Conservation (phyloP, 192 early-diverging fungal species). For the Chytriomyces hyalinus region DNA sequence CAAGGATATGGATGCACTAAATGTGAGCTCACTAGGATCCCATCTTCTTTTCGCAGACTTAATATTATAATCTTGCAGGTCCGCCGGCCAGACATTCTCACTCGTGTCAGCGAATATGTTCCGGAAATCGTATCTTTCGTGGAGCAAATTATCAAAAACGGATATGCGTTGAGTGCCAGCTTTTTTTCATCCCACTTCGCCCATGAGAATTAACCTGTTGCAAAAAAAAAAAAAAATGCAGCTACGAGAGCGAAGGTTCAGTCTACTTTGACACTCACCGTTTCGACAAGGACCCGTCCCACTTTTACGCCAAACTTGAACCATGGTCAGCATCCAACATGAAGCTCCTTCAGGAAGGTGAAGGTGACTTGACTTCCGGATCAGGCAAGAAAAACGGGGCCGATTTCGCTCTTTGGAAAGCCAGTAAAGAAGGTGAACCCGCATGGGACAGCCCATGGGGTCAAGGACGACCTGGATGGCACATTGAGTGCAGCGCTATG, state of each 20-base stretch:
- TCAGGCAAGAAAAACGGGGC: slow-evolving; percentile 70
- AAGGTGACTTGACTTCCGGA: slow-evolving; percentile 77
- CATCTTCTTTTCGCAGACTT: not conserved
- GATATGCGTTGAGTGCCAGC: slow-evolving; percentile 67
- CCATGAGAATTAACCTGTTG: not conserved
- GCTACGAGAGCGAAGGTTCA: slow-evolving; percentile 85
- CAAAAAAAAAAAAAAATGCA: slow-evolving; percentile 3
- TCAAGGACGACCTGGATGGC: slow-evolving; percentile 95
- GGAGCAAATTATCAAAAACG: slow-evolving; percentile 91
- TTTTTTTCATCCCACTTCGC: not conserved
- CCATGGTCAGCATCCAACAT: slow-evolving; percentile 86
- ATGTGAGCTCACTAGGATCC: slow-evolving; percentile 54
- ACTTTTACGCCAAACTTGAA: slow-evolving; percentile 94
- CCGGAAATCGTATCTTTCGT: slow-evolving; percentile 92
- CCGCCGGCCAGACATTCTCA: slow-evolving; percentile 83
- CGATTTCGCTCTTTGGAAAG: slow-evolving; percentile 98
- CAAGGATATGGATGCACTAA: slow-evolving; percentile 89
- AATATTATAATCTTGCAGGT: slow-evolving; percentile 50
- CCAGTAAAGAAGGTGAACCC: slow-evolving; percentile 91
- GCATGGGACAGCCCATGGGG: slow-evolving; percentile 93
- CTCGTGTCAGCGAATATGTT: slow-evolving; percentile 95
- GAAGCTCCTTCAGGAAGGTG: slow-evolving; percentile 84
- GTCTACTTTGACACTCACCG: slow-evolving; percentile 92
- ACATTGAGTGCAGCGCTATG: slow-evolving; percentile 99
- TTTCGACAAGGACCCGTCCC: slow-evolving; percentile 80